A percentile compares a stretch with the other conserved stretches of the same genome.
Conservation (phyloP, 2,329 filamentous ascomycete species). For the Trichoderma guizhouense region DNA sequence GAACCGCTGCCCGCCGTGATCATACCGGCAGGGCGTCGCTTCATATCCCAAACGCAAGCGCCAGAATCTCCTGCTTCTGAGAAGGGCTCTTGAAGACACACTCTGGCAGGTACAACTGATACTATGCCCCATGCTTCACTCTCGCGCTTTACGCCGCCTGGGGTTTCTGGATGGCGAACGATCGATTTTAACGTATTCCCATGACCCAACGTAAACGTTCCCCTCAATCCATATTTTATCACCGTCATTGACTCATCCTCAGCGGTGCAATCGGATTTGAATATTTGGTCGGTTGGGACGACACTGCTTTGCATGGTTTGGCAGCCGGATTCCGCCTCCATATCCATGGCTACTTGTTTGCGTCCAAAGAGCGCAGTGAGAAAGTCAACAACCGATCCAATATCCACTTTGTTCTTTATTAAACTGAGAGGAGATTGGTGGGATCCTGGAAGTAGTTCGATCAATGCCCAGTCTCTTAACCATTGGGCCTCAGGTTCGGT, state of each 20-base stretch:
- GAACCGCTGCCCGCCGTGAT: neutral
- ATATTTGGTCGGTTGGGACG: neutral
- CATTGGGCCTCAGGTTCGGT: neutral
- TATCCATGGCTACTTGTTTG: neutral
- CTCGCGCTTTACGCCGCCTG: neutral
- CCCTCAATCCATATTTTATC: neutral
- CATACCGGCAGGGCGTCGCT: slow-evolving; percentile 1
- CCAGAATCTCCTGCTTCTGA: neutral
- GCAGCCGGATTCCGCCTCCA: neutral
- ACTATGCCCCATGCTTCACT: slow-evolving; percentile 5
- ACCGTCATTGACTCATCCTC: neutral
- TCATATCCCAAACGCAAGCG: slow-evolving; percentile 3
- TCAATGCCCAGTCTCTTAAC: neutral
- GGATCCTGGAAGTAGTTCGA: neutral
- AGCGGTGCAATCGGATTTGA: neutral
- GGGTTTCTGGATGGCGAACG: neutral
- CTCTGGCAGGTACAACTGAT: neutral
- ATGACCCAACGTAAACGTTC: neutral
- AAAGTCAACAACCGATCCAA: neutral
- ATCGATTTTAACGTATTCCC: neutral
- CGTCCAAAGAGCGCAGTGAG: neutral
- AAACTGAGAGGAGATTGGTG: neutral
- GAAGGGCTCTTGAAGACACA: neutral
- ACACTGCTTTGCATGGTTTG: neutral
- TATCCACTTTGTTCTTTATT: neutral